Conservation (phyloP, 148 eudicot species). For the Rhododendron mucronatum region DNA sequence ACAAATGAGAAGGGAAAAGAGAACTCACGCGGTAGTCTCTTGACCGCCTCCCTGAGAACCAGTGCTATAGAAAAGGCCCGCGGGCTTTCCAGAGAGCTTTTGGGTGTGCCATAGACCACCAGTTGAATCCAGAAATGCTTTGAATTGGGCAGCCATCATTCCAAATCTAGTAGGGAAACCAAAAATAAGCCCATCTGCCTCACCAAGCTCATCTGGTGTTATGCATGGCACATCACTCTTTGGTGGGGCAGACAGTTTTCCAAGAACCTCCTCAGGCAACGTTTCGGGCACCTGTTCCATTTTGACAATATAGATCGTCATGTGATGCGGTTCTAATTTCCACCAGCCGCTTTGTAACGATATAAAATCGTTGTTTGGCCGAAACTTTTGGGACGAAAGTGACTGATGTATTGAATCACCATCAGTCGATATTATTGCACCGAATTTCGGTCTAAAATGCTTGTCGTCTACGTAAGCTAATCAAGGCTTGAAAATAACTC, state of each 20-base stretch:
- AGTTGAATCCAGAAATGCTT: slow-evolving; percentile 70
- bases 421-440: too few relatives aligned
- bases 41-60: slow-evolving; percentile 88
- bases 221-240: slow-evolving; percentile 57
- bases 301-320: neutral
- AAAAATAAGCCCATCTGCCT: slow-evolving; percentile 65
- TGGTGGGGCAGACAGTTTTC: slow-evolving; percentile 60
- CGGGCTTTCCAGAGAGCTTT: slow-evolving; percentile 54
- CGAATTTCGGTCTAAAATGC: too few relatives aligned
- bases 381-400: neutral
- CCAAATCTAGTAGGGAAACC: slow-evolving; percentile 78
- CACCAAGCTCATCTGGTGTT: slow-evolving; percentile 44
- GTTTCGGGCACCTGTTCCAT: slow-evolving; percentile 59
- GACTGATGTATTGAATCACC: too few relatives aligned
- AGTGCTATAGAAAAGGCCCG: slow-evolving; percentile 60
- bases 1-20: neutral
- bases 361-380: too few relatives aligned
- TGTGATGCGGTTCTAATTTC: neutral
- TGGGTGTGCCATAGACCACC: slow-evolving; percentile 55
- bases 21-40: slow-evolving; percentile 66
- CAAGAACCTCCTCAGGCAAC: slow-evolving; percentile 47
- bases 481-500: too few relatives aligned
- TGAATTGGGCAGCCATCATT: slow-evolving; percentile 78
- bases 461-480: too few relatives aligned
- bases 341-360: too few relatives aligned